Evolutionary conservation across 306 rosid species (phyloP).

Genomic region (Trifolium dubium): DNA sequence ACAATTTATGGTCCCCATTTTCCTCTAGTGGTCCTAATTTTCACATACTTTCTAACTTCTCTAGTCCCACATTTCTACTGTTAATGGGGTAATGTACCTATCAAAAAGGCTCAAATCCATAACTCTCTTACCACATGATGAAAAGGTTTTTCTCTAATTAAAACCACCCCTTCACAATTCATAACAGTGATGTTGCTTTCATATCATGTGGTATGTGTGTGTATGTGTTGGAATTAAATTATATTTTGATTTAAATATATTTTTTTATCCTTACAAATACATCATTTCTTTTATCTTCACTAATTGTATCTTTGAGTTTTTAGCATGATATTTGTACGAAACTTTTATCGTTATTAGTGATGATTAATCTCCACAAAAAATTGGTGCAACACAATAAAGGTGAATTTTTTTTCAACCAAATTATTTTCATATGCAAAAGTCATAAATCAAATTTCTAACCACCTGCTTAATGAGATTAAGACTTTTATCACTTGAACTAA

Average conservation of each 20-base stretch:
- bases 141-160: constrained; percentile 6
- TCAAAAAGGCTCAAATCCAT: constrained; percentile 16
- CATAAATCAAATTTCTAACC: too few species aligned
- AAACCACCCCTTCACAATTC: not conserved
- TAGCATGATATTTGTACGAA: too few species aligned
- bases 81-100: constrained; percentile 26
- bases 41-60: constrained; percentile 19
- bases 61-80: constrained; percentile 27
- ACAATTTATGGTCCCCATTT: constrained; percentile 51
- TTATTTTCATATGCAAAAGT: too few species aligned
- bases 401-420: too few species aligned
- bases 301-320: too few species aligned
- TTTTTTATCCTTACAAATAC: not conserved
- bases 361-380: too few species aligned
- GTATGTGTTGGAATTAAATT: constrained; percentile 7
- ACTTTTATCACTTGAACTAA: too few species aligned
- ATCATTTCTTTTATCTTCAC: too few species aligned
- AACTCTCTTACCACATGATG: constrained; percentile 39
- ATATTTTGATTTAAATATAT: not conserved
- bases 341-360: too few species aligned
- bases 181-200: constrained; percentile 38
- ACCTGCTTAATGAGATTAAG: too few species aligned
- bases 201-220: constrained; percentile 40
- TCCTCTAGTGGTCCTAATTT: constrained; percentile 55
- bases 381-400: too few species aligned